Evolutionary conservation across 768 basidiomycete genomes (phyloP), one percentile per base, ranked within the genome.

Genomic region (Lactifluus piperatus): DNA sequence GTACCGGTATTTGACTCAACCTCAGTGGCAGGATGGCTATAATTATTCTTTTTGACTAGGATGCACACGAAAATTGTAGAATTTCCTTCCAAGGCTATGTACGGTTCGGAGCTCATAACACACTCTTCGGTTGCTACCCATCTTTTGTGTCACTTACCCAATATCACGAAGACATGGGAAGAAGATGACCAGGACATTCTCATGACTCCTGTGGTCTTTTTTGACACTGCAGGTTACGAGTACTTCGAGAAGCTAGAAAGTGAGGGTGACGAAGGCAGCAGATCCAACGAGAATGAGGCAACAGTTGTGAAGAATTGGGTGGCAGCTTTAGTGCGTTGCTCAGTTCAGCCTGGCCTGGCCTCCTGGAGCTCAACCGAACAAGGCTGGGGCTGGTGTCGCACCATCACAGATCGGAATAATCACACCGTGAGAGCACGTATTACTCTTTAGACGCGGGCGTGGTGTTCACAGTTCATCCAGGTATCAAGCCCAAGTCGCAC

Each of bases 201-300:
- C 6, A 80, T 76, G 3, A 88, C 80, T 0, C 90, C 92, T 0
- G 81, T 97, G 2, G 83, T 94, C 2, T 99, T 98, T 70, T 91
- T 91, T 65, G 97, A 99, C 68, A 99, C 94, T 0, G 83, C 90
- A 4, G 93, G 94, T 0, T 94, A 91, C 65, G 93, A 97, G 69
- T 95, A 91, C 67, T 97, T 85, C 66, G 97, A 98, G 69, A 76
- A 91, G 16, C 68, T 83, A 0, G 88, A 91, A 32, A 85, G 80
- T 0, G 85, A 86, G 56, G 76, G 78, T n/a, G 90, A 92, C 66
- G 94, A 95, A 66, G 94, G 93, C 0, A 94, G 91, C 63, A 80
- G 86, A 62, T 87, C 83, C 65, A 99, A 99, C 66, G 94, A 95
- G 73, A 98, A 99, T 67, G 97, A 99, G 67, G 93, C 86, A 0